Conservation (phyloP, 371 early-diverging fungal genomes). For the Mortierella sp. region DNA sequence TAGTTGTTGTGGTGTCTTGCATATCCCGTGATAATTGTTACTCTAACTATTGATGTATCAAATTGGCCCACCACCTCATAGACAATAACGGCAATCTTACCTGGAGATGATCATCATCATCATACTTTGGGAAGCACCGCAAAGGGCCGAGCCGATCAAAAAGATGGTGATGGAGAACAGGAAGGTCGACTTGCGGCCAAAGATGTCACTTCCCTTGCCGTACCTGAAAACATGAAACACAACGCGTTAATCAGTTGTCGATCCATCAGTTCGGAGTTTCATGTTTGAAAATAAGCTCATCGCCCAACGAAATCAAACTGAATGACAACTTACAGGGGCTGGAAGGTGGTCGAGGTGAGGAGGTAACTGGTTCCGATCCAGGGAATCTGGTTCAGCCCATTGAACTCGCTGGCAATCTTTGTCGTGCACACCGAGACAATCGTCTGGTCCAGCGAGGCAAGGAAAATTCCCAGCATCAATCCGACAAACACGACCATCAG, state of each 20-base stretch:
- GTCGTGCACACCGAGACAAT: slow-evolving; percentile 73
- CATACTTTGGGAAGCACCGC: slow-evolving; percentile 77
- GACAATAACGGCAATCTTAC: slow-evolving; percentile 60
- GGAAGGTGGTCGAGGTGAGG: slow-evolving; percentile 71
- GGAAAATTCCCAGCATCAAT: slow-evolving; percentile 70
- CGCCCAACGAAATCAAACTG: too few relatives aligned
- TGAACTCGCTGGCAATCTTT: slow-evolving; percentile 67
- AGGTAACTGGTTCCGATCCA: slow-evolving; percentile 77
- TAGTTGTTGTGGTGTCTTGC: not conserved
- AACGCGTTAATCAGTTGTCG: not conserved
- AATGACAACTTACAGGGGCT: slow-evolving; percentile 33
- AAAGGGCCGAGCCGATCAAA: slow-evolving; percentile 73
- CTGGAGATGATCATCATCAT: slow-evolving; percentile 72
- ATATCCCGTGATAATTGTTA: too few relatives aligned
- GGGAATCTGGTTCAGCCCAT: slow-evolving; percentile 67
- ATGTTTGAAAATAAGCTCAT: not conserved
- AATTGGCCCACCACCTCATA: too few relatives aligned
- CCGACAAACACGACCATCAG: slow-evolving; percentile 56
- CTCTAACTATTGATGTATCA: not conserved
- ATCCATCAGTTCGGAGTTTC: not conserved
- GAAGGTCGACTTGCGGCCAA: slow-evolving; percentile 75
- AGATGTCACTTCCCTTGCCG: slow-evolving; percentile 63
- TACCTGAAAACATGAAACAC: slow-evolving; percentile 11
- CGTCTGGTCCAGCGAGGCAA: slow-evolving; percentile 80
- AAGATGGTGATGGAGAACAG: slow-evolving; percentile 72